Evolutionary conservation across 164 flowering plant genomes (phyloP), one percentile per base, ranked within the genome.

Genomic region (Vitis rupestris): DNA sequence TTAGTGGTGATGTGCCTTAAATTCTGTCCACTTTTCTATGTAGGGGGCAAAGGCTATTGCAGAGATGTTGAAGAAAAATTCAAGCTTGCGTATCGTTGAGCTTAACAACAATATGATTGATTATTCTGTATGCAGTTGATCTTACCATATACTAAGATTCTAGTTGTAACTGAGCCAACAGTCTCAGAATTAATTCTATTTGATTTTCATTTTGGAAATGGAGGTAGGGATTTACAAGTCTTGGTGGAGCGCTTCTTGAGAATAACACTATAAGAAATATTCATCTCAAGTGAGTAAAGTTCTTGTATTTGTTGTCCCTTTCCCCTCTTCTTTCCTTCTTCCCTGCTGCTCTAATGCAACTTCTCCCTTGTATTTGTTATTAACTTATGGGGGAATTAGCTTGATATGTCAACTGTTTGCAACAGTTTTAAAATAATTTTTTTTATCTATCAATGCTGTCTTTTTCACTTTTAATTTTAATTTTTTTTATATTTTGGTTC

Each of bases 1-100:
- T 53, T 1, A 12, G 58, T 56, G 31, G 57, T 71, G 30, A 61
- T 50, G 8, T 63, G 16, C 63, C 19, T 65, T 44, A 9, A 53
- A 55, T 13, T 23, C 71, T 44, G 29, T 11, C n/a, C 51, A 2
- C 57, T 57, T 70, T 70, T 69, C 16, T 62, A 10, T 81, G 75
- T 87, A 96, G 98, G 99, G 98, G 65, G 97, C 98, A 30, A 92
- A 82, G 80, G 97, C 97, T 68, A 75, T 96, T 79, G 92, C 87
- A 57, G 97, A 92, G 76, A 75, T 96, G 89, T 76, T 96, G 80
- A 93, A 96, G 86, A 88, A 75, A 75, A 93, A 90, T 79, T 76
- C 97, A 77, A 82, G 61, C 73, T 80, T 96, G 82, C 90, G 85
- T 37, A 75, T 81, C 61, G 63, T 96, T 79, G 98, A 96, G 69